These are phyloP conservation scores for Elongisporangium undulatum DNA, from an alignment of 352 stramenopile species.

Conservation along the genomic window DNA sequence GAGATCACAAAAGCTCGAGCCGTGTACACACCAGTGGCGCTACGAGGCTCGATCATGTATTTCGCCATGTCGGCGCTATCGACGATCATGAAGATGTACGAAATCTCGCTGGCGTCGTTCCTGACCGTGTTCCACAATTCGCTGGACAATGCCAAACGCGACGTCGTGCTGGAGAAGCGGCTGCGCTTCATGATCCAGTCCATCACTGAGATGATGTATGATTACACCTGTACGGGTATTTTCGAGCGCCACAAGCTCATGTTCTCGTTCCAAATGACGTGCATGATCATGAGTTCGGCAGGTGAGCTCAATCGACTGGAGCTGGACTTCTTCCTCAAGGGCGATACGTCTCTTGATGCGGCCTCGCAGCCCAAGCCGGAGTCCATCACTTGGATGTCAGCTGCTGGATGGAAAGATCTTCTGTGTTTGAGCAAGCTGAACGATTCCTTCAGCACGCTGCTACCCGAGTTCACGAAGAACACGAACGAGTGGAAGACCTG, in stretches of 20 bases:
- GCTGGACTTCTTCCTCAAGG: conserved; percentile 96
- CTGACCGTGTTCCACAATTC: conserved; percentile 90
- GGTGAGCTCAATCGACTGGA: conserved; percentile 80
- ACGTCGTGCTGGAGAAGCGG: conserved; percentile 88
- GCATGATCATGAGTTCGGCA: conserved; percentile 91
- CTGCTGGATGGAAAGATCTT: conserved; percentile 92
- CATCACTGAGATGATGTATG: conserved; percentile 93
- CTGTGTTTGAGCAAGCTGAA: conserved; percentile 73
- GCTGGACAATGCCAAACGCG: conserved; percentile 87
- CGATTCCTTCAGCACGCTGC: conserved; percentile 53
- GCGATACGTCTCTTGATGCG: conserved; percentile 90
- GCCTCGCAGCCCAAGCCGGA: conserved; percentile 69
- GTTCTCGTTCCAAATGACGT: conserved; percentile 96
- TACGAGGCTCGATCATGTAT: conserved; percentile 93
- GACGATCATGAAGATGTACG: conserved; percentile 96
- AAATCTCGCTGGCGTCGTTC: conserved; percentile 93
- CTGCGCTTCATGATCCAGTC: conserved; percentile 88
- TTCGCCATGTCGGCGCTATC: conserved; percentile 90
- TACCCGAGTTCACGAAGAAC: conserved; percentile 48
- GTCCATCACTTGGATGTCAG: conserved; percentile 79
- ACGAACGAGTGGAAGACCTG: conserved; percentile 85
- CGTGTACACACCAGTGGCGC: conserved; percentile 90
- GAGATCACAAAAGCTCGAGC: conserved; percentile 90
- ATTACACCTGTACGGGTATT: conserved; percentile 96
- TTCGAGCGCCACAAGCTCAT: conserved; percentile 98